Conservation (phyloP, 2,329 filamentous ascomycete genomes). For the Alternaria conjuncta region DNA sequence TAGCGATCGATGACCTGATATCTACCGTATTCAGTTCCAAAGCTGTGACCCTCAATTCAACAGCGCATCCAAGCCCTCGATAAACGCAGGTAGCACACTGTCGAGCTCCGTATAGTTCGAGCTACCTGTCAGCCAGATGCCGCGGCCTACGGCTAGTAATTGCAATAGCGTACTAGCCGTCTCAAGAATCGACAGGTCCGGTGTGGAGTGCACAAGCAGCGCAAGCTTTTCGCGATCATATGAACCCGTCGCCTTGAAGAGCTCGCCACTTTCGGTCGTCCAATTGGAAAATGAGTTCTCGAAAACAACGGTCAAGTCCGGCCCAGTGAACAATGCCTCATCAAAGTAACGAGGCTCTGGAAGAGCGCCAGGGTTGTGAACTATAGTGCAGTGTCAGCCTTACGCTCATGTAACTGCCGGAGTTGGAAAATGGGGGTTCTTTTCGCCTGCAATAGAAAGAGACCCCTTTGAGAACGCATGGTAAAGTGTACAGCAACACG, state of each 20-base stretch:
- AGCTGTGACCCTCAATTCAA: constrained; percentile 6
- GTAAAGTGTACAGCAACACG: constrained; percentile 18
- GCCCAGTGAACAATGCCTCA: constrained; percentile 9
- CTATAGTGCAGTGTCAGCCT: constrained; percentile 30
- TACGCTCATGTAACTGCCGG: constrained; percentile 33
- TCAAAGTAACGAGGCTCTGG: constrained; percentile 26
- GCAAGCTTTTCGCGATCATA: constrained; percentile 24
- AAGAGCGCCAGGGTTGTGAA: constrained; percentile 33
- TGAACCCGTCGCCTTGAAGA: constrained; percentile 15
- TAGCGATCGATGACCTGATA: not conserved
- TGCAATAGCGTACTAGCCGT: constrained; percentile 18
- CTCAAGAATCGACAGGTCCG: constrained; percentile 13
- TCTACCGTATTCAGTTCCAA: constrained; percentile 3
- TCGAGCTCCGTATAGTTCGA: constrained; percentile 28
- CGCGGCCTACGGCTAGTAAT: constrained; percentile 20
- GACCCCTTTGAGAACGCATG: constrained; percentile 11
- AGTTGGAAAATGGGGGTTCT: constrained; percentile 7
- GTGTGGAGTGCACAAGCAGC: constrained; percentile 30
- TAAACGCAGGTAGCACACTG: constrained; percentile 22
- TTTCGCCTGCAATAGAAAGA: constrained; percentile 6
- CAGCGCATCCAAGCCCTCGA: constrained; percentile 23
- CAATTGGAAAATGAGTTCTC: constrained; percentile 28
- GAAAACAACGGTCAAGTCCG: constrained; percentile 28
- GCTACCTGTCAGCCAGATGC: constrained; percentile 24
- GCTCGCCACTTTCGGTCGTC: constrained; percentile 2